These are phyloP conservation scores for Paracamarosporium sp. DNA, from an alignment of 2,329 filamentous ascomycete species.

Conservation along the genomic window DNA sequence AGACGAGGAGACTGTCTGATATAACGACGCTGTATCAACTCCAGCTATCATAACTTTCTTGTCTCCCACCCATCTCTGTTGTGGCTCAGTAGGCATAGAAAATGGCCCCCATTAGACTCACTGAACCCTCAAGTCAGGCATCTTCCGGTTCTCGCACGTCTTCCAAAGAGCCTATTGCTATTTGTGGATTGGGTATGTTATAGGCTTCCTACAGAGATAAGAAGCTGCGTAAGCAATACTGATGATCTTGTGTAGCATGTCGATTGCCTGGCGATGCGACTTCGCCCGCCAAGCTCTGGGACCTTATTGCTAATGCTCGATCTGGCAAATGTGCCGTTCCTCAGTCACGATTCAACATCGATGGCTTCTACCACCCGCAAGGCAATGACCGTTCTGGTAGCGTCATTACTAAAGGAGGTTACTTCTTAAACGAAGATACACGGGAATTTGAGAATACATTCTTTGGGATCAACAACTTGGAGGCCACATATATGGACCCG, in stretches of 20 bases:
- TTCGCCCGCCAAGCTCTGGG: neutral
- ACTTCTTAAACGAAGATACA: constrained; percentile 2
- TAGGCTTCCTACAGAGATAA: neutral
- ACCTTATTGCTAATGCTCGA: neutral
- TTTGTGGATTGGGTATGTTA: neutral
- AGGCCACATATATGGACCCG: constrained; percentile 25
- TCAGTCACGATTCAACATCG: neutral
- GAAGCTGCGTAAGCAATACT: neutral
- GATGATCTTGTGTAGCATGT: neutral
- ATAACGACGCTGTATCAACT: too few relatives aligned
- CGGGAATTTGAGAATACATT: constrained; percentile 3
- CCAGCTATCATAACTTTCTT: too few relatives aligned
- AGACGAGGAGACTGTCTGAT: too few relatives aligned
- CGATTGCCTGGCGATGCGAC: neutral
- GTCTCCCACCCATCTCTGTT: too few relatives aligned
- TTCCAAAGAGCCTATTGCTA: constrained; percentile 1
- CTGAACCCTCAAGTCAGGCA: neutral
- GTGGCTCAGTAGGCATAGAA: too few relatives aligned
- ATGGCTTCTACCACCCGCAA: constrained; percentile 4
- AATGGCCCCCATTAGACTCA: too few relatives aligned
- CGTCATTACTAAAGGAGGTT: constrained; percentile 1
- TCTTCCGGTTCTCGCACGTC: neutral
- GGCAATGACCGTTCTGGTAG: constrained; percentile 1
- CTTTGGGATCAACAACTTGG: constrained; percentile 7
- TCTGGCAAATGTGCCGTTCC: neutral